phyloP scores from a whole-genome alignment of 2,329 filamentous ascomycete species.

The Alternaria viburni region DNA sequence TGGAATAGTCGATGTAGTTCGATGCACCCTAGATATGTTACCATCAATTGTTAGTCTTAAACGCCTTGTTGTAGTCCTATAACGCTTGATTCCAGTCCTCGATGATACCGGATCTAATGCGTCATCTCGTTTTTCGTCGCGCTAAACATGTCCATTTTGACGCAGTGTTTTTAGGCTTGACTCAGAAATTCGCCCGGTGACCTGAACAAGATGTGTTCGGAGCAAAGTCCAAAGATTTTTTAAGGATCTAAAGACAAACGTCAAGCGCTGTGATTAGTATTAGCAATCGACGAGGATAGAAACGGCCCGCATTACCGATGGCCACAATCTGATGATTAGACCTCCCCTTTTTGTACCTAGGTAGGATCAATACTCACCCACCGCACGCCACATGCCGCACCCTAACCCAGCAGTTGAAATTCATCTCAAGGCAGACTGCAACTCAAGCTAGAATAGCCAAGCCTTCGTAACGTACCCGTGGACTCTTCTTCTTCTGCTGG shows the following conservation, averaged over 20 bases:
- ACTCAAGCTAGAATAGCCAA: neutral
- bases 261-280: neutral
- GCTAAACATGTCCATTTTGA: neutral
- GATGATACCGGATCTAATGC: neutral
- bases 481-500: neutral
- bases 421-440: neutral
- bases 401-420: neutral
- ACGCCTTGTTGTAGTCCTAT: neutral
- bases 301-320: slow-evolving; percentile 3
- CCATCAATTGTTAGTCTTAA: neutral
- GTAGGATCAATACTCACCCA: neutral
- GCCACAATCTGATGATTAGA: neutral
- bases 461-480: neutral
- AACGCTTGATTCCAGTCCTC: neutral
- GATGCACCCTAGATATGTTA: neutral
- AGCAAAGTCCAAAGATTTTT: neutral
- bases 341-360: neutral
- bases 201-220: neutral
- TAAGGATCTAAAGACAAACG: neutral
- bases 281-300: neutral
- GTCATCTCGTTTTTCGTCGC: neutral
- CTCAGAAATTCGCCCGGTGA: neutral
- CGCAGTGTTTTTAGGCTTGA: neutral
- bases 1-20: neutral
- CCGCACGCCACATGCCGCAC: neutral